Conservation (phyloP, 306 rosid genomes). For the Fragaria ananassa region DNA sequence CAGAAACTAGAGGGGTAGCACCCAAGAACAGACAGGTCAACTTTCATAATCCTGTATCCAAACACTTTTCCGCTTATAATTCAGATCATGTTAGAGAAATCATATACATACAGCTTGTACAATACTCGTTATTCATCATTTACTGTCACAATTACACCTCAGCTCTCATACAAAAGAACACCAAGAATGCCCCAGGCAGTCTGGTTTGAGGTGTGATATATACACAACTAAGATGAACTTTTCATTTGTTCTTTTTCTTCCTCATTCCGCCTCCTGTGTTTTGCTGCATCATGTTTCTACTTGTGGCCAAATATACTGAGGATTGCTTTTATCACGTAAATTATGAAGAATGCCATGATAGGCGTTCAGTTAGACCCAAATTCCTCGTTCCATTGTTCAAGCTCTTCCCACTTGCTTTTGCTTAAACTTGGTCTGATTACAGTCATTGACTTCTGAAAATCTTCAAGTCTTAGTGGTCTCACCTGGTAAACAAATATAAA, state of each 20-base stretch:
- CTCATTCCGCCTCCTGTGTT: not conserved
- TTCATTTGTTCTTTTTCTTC: not conserved
- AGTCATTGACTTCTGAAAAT: slow-evolving; percentile 75
- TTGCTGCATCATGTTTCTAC: not conserved
- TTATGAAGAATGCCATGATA: not conserved
- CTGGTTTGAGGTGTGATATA: slow-evolving; percentile 8
- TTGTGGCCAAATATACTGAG: not conserved
- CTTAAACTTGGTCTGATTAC: slow-evolving; percentile 87
- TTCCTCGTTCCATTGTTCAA: slow-evolving; percentile 80
- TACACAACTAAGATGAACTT: not conserved
- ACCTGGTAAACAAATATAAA: slow-evolving; percentile 42
- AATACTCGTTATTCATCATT: not conserved
- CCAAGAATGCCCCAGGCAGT: not conserved
- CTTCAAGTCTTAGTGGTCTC: slow-evolving; percentile 67
- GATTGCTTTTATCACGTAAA: not conserved
- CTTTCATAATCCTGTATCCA: not conserved
- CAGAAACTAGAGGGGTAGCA: not conserved
- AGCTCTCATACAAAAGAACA: not conserved
- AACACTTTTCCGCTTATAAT: not conserved
- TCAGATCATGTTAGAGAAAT: not conserved
- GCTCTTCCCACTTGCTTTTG: slow-evolving; percentile 92
- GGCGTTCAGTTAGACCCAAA: slow-evolving; percentile 76
- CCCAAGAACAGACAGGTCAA: not conserved
- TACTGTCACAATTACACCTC: not conserved
- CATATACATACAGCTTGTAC: slow-evolving; percentile 7